Evolutionary conservation across 1,284 basidiomycete species (phyloP).

Genomic region (Papiliotrema terrestris): DNA sequence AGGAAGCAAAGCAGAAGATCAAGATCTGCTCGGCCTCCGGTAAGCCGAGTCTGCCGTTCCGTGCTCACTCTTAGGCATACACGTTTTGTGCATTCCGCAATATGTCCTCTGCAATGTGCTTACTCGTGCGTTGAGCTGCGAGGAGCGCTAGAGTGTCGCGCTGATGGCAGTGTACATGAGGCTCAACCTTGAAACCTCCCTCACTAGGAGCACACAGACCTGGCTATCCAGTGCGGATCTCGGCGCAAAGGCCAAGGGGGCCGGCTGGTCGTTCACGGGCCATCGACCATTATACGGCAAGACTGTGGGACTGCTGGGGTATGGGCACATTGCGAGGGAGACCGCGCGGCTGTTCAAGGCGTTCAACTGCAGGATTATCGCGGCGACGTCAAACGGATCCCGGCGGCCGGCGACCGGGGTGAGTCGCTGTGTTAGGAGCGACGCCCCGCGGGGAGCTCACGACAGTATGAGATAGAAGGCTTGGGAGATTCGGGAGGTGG

Average conservation of each 20-base stretch:
- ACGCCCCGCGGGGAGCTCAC: background rate
- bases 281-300: slow-evolving; percentile 19
- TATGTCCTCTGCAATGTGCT: background rate
- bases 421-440: background rate
- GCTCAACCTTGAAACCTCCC: background rate
- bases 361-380: slow-evolving; percentile 41
- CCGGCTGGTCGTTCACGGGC: background rate
- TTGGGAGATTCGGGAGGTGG: background rate
- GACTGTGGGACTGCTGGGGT: slow-evolving; percentile 31
- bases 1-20: background rate
- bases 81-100: slow-evolving; percentile 1
- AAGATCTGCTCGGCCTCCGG: slow-evolving; percentile 2
- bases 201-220: background rate
- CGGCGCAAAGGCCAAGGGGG: background rate
- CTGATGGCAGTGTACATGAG: background rate
- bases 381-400: slow-evolving; percentile 43
- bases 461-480: background rate
- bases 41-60: background rate
- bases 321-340: slow-evolving; percentile 43
- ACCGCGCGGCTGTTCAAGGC: slow-evolving; percentile 42
- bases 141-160: background rate
- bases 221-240: background rate
- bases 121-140: background rate
- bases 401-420: slow-evolving; percentile 36
- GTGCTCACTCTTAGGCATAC: background rate